A percentile compares a stretch with the other conserved stretches of the same genome.
These are phyloP conservation scores for Eudorina sp. DNA, from an alignment of 139 green algal species.

Conservation along the genomic window DNA sequence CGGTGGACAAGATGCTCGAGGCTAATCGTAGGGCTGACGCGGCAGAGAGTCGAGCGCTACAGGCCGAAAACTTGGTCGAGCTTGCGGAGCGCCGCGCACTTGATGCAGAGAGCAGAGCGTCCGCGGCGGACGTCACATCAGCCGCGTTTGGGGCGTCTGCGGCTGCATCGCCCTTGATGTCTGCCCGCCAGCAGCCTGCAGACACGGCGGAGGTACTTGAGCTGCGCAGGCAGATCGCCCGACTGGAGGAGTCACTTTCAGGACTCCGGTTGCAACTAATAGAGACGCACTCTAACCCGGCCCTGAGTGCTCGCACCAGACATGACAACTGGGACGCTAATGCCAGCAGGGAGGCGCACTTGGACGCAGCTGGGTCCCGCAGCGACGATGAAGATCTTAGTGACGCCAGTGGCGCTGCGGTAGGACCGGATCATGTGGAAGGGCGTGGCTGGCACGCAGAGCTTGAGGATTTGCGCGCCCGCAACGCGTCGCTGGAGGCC, in stretches of 20 bases:
- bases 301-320: background rate
- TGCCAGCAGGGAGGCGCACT: background rate
- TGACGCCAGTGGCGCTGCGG: background rate
- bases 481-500: constrained; percentile 1
- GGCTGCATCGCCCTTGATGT: background rate
- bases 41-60: background rate
- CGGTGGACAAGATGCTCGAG: background rate
- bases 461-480: constrained; percentile 22
- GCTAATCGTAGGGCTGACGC: background rate
- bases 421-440: background rate
- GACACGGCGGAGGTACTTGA: constrained; percentile 27
- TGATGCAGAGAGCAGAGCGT: background rate
- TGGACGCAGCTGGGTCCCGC: background rate
- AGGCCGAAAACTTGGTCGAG: background rate
- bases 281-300: background rate
- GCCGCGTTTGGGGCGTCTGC: background rate
- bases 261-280: constrained; percentile 8
- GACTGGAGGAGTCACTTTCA: constrained; percentile 18
- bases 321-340: background rate
- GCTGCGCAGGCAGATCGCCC: constrained; percentile 24
- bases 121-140: background rate
- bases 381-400: background rate
- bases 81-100: background rate
- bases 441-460: constrained; percentile 15
- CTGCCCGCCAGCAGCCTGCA: background rate